Base-by-base conservation (phyloP, 225 moss, liverwort and hornwort genomes). In the Pseudisothecium myosuroides region DNA sequence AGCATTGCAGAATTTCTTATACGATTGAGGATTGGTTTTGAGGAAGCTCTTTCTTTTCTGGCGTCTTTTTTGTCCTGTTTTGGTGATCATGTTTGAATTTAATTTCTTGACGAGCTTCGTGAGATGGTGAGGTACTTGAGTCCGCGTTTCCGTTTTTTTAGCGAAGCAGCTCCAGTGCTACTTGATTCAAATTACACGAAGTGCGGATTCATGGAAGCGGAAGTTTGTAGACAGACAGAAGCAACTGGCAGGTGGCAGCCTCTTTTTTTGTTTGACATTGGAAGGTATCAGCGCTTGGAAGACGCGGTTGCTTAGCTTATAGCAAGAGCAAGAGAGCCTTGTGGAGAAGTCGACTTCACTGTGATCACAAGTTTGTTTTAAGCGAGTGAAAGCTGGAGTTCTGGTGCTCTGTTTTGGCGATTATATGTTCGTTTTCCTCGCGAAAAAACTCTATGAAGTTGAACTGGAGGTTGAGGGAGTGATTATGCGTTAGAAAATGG, bases 401-500 rank as follows among this genome's bases (percentile, higher is more conserved):
- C 12, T 45, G 77, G 68, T 32, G 55, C 80, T 72, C 74, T 77
- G n/a, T 61, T 86, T 34, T 77, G 91, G 37, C 52, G 76, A 32
- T 76, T n/a, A 16, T 15, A 75, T 85, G 58, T 15, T 15, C 54
- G 9, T 79, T 28, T 72, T 73, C 11, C 12, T 67, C 27, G 88
- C 54, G 87, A 55, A 52, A 19, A 72, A 29, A 3, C 36, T 82
- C 41, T 58, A 73, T 64, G 91, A 88, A 86, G 74, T 84, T 59
- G 91, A 83, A 58, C 43, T 54, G 56, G 78, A 83, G 80, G 72
- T 75, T 84, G 87, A 58, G 41, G 49, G 67, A 58, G 86, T 88
- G 78, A 81, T 83, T 27, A 84, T 90, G 88, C 80, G 50, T 66
- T 87, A 92, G 92, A 81, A 68, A 52, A 92, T 92, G 94, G 89